These are phyloP conservation scores for Hanseniaspora hatyaiensis DNA, from an alignment of 805 yeast genomes.

Conservation along the genomic window DNA sequence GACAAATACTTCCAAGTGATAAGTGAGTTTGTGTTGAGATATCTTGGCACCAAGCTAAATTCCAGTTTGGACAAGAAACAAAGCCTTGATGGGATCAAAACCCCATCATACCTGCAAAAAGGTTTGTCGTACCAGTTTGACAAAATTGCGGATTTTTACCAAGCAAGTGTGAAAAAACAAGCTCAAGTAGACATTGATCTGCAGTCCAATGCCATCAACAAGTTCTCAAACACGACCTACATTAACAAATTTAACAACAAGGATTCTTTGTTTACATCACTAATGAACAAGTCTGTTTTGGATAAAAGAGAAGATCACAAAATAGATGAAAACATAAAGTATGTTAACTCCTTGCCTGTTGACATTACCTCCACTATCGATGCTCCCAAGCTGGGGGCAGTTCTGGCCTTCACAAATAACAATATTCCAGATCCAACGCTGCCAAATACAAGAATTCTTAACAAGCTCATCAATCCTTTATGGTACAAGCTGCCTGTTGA, in stretches of 20 bases:
- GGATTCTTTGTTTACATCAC: slow-evolving; percentile 68
- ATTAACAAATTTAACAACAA: slow-evolving; percentile 27
- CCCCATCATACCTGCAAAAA: slow-evolving; percentile 30
- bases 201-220: background rate
- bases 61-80: slow-evolving; percentile 28
- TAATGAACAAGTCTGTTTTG: slow-evolving; percentile 53
- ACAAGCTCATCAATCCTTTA: slow-evolving; percentile 46
- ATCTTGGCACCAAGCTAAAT: slow-evolving; percentile 33
- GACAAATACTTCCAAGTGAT: slow-evolving; percentile 55
- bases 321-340: slow-evolving; percentile 49
- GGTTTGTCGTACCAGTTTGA: slow-evolving; percentile 47
- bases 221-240: background rate
- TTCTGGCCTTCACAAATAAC: slow-evolving; percentile 35
- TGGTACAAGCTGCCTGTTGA: slow-evolving; percentile 56
- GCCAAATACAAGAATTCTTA: slow-evolving; percentile 44
- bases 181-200: slow-evolving; percentile 42
- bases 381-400: slow-evolving; percentile 36
- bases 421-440: slow-evolving; percentile 40
- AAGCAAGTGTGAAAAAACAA: slow-evolving; percentile 51
- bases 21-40: slow-evolving; percentile 53
- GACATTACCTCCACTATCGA: slow-evolving; percentile 27
- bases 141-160: slow-evolving; percentile 43
- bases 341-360: slow-evolving; percentile 59
- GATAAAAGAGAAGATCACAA: slow-evolving; percentile 63
- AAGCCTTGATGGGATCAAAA: slow-evolving; percentile 19